Conservation (phyloP, 1,139 yeast genomes). For the Yamadazyma songkhlaensis region DNA sequence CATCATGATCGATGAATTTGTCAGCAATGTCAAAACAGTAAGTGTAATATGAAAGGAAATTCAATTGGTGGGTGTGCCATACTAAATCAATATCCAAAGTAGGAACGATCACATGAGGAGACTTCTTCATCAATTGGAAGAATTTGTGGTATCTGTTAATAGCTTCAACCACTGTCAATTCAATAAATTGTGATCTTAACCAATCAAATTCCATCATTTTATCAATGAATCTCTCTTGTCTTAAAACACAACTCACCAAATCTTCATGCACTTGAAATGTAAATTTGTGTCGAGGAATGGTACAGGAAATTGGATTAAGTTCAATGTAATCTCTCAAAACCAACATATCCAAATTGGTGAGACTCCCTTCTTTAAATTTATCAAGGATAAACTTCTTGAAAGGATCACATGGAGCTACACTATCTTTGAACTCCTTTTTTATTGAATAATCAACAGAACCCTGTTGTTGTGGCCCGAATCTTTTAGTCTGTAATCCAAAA, state of each 20-base stretch:
- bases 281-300: slow-evolving; percentile 19
- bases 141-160: slow-evolving; percentile 25
- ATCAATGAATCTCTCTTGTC: slow-evolving; percentile 32
- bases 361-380: neutral
- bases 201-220: slow-evolving; percentile 31
- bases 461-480: too few relatives aligned
- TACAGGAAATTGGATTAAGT: slow-evolving; percentile 11
- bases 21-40: slow-evolving; percentile 15
- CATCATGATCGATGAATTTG: slow-evolving; percentile 18
- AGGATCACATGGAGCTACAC: neutral
- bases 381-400: neutral
- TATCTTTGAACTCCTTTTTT: neutral
- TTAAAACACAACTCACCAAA: slow-evolving; percentile 30
- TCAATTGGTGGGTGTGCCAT: slow-evolving; percentile 42
- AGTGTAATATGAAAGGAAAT: slow-evolving; percentile 20
- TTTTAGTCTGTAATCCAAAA: neutral
- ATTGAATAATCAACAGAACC: neutral
- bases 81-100: slow-evolving; percentile 39
- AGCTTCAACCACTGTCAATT: slow-evolving; percentile 19
- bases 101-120: slow-evolving; percentile 25
- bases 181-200: slow-evolving; percentile 23
- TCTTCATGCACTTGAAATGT: slow-evolving; percentile 13
- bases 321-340: slow-evolving; percentile 9
- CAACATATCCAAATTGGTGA: slow-evolving; percentile 8
- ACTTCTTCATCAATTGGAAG: slow-evolving; percentile 14